phyloP scores from a whole-genome alignment of 2,329 filamentous ascomycete genomes.

The Aspergillus melleus region DNA sequence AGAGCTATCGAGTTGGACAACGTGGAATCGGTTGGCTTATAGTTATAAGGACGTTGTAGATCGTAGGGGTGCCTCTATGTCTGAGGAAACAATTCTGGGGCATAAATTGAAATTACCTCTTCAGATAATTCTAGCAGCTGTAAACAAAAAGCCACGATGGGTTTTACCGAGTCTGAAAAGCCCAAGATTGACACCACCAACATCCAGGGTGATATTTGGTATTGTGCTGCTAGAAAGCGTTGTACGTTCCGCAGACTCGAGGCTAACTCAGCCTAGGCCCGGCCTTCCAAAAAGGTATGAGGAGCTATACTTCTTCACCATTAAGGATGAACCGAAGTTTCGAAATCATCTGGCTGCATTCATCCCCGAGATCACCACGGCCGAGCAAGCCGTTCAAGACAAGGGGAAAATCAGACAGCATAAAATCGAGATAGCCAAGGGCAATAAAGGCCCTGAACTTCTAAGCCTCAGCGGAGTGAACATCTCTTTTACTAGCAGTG shows the following conservation, averaged over 20 bases:
- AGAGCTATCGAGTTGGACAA: too few species aligned
- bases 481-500: too few species aligned
- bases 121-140: too few species aligned
- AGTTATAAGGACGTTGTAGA: too few species aligned
- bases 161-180: background rate
- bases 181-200: constrained; percentile 7
- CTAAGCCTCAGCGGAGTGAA: too few species aligned
- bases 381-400: constrained; percentile 4
- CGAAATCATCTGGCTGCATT: constrained; percentile 9
- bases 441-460: too few species aligned
- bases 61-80: too few species aligned
- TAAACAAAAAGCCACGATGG: constrained; percentile 2
- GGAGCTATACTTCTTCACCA: constrained; percentile 14
- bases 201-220: constrained; percentile 20
- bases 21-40: too few species aligned
- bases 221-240: background rate
- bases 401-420: background rate
- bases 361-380: constrained; percentile 14
- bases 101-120: too few species aligned
- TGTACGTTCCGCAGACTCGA: background rate
- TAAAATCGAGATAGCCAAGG: too few species aligned
- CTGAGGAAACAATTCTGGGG: too few species aligned
- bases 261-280: background rate
- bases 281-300: constrained; percentile 1
- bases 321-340: constrained; percentile 9